Percentiles rank a stretch among this genome's conserved stretches.
phyloP scores from a whole-genome alignment of 2,329 filamentous ascomycete genomes.

The Colletotrichum melonis region DNA sequence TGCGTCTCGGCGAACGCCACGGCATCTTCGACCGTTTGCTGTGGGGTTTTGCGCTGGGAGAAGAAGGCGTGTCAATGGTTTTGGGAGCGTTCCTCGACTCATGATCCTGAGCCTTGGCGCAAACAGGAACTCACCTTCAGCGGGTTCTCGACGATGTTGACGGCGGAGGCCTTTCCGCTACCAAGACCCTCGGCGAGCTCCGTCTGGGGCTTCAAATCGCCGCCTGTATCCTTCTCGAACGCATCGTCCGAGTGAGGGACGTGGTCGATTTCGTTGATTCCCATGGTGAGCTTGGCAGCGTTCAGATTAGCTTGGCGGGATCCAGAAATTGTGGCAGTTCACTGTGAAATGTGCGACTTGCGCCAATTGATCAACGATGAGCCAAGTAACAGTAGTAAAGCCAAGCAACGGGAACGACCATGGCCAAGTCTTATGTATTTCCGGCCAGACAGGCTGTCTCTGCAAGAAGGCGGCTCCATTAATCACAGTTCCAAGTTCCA shows the following conservation, averaged over 20 bases:
- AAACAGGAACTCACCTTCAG: no score
- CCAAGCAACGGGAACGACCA: not conserved
- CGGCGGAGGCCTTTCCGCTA: no score
- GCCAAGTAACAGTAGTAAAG: conserved; percentile 4
- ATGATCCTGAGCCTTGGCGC: no score
- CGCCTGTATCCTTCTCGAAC: no score
- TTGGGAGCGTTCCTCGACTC: no score
- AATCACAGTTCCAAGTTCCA: not conserved
- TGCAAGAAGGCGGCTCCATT: not conserved
- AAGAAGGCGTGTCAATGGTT: no score
- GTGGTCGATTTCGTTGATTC: no score
- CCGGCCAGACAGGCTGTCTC: not conserved
- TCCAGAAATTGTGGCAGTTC: not conserved
- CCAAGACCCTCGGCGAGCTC: no score
- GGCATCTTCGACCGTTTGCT: conserved; percentile 50
- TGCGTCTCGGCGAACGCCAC: conserved; percentile 61
- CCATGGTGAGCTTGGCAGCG: not conserved
- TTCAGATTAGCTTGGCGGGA: conserved; percentile 3
- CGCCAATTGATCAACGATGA: conserved; percentile 13
- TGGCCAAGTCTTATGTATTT: conserved; percentile 7
- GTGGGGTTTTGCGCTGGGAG: conserved; percentile 40
- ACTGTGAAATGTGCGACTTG: conserved; percentile 4
- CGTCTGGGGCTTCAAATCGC: no score
- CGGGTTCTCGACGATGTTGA: no score
- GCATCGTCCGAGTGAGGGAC: no score